Conservation (phyloP, 352 stramenopile genomes). For the Lagenidium sp. region DNA sequence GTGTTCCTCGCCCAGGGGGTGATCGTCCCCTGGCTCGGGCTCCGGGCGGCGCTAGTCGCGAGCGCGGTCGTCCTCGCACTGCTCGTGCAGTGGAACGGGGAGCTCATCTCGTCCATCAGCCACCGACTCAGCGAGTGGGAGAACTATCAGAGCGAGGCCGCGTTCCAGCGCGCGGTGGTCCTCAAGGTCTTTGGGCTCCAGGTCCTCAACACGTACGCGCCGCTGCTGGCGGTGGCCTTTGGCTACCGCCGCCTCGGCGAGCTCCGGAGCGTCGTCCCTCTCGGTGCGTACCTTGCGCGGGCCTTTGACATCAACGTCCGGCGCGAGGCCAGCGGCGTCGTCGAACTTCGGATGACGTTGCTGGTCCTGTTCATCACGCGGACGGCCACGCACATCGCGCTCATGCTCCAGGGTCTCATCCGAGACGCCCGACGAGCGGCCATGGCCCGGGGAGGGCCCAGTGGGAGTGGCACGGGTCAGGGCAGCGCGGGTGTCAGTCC, state of each 20-base stretch:
- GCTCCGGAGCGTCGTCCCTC: background rate
- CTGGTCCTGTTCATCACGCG: slow-evolving; percentile 11
- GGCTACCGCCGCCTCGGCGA: background rate
- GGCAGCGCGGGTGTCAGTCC: background rate
- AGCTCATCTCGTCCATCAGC: slow-evolving; percentile 9
- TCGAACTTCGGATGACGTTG: slow-evolving; percentile 10
- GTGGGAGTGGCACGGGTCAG: background rate
- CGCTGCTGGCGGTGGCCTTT: slow-evolving; percentile 15
- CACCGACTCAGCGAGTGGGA: slow-evolving; percentile 19
- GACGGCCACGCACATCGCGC: slow-evolving; percentile 7
- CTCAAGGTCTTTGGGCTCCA: slow-evolving; percentile 19
- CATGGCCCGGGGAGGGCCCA: too few species aligned
- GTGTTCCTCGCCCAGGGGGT: slow-evolving; percentile 6
- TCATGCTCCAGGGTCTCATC: slow-evolving; percentile 5
- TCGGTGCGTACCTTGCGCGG: background rate
- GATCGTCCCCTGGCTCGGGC: slow-evolving; percentile 2
- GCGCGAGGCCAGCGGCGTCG: slow-evolving; percentile 2
- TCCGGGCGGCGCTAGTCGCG: slow-evolving; percentile 1
- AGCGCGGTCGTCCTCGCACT: slow-evolving; percentile 4
- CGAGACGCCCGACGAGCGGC: background rate
- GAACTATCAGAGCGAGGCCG: slow-evolving; percentile 18
- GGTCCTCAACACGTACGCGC: slow-evolving; percentile 12
- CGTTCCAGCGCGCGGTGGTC: slow-evolving; percentile 17
- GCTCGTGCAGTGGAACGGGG: slow-evolving; percentile 11
- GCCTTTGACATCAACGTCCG: background rate